Conservation (phyloP, 1,139 yeast genomes). For the Protomyces lactucae-debilis region DNA sequence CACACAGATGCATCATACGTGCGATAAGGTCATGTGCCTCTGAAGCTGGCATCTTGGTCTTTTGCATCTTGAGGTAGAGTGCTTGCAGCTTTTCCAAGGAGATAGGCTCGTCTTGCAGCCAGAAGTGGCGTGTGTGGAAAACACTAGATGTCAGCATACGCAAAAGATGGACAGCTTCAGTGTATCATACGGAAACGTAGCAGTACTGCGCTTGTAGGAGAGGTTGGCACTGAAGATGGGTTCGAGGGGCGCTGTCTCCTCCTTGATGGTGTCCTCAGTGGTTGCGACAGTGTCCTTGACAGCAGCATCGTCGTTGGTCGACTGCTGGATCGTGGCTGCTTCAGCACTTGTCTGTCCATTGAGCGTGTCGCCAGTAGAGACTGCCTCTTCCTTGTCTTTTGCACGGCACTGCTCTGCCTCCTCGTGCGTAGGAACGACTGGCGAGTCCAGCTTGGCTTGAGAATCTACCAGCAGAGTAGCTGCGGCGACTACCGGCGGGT, state of each 20-base stretch:
- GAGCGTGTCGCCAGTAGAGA: not conserved
- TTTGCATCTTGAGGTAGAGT: constrained; percentile 13
- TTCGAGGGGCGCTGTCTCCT: not conserved
- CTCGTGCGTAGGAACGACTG: not conserved
- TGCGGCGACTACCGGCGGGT: not conserved
- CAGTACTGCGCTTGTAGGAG: constrained; percentile 13
- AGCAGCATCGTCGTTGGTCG: not conserved
- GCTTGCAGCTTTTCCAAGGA: constrained; percentile 4
- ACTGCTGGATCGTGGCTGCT: not conserved
- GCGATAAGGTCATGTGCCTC: constrained; percentile 12
- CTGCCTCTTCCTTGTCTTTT: not conserved
- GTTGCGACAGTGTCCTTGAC: not conserved
- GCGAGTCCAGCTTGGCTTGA: not conserved
- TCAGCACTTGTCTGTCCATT: not conserved
- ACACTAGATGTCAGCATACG: constrained; percentile 1
- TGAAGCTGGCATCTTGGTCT: constrained; percentile 4
- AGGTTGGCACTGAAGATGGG: constrained; percentile 1
- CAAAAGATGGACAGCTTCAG: no score
- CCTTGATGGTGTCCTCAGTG: not conserved
- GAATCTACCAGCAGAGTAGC: not conserved
- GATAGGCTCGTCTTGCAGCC: constrained; percentile 6
- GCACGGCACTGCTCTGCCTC: not conserved
- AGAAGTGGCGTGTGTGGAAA: constrained; percentile 16
- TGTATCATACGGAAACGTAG: constrained; percentile 20
- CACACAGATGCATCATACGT: not conserved